phyloP scores from a whole-genome alignment of 495 filamentous ascomycete species.

The Penicillium malachiteum region DNA sequence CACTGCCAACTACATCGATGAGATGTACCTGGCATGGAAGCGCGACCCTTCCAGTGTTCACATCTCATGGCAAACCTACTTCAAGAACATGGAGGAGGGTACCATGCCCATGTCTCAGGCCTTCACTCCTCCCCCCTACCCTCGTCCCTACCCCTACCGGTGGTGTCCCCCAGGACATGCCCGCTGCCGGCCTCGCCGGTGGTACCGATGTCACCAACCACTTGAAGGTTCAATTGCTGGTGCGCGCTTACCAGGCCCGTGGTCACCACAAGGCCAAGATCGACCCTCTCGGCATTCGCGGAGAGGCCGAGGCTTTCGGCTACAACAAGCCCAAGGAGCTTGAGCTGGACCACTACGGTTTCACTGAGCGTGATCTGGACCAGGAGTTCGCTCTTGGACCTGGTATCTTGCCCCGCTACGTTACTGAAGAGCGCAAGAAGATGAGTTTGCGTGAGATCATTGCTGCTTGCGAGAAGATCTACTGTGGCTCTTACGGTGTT shows the following conservation, averaged over 20 bases:
- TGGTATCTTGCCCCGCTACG: constrained; percentile 93
- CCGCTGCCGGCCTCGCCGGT: constrained; percentile 65
- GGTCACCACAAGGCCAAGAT: constrained; percentile 98
- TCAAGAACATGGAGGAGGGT: constrained; percentile 97
- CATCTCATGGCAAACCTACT: constrained; percentile 98
- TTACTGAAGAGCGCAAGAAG: constrained; percentile 80
- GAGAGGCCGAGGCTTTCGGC: constrained; percentile 79
- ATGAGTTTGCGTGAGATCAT: constrained; percentile 97
- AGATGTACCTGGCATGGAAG: constrained; percentile 99
- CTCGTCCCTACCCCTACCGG: constrained; percentile 77
- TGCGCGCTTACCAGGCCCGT: constrained; percentile 95
- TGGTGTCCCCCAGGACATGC: constrained; percentile 72
- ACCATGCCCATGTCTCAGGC: constrained; percentile 96
- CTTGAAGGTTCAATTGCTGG: constrained; percentile 95
- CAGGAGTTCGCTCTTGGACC: constrained; percentile 90
- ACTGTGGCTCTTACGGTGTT: constrained; percentile 93
- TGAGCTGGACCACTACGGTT: constrained; percentile 87
- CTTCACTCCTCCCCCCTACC: constrained; percentile 91
- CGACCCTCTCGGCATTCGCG: constrained; percentile 91
- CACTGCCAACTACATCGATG: constrained; percentile 97
- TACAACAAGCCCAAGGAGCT: constrained; percentile 90
- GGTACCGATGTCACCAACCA: constrained; percentile 90
- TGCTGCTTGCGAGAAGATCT: constrained; percentile 86
- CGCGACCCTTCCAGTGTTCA: constrained; percentile 90
- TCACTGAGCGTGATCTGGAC: constrained; percentile 92